These are phyloP conservation scores for Phylloporus rhodoxanthus DNA, from an alignment of 768 basidiomycete genomes.

Conservation along the genomic window DNA sequence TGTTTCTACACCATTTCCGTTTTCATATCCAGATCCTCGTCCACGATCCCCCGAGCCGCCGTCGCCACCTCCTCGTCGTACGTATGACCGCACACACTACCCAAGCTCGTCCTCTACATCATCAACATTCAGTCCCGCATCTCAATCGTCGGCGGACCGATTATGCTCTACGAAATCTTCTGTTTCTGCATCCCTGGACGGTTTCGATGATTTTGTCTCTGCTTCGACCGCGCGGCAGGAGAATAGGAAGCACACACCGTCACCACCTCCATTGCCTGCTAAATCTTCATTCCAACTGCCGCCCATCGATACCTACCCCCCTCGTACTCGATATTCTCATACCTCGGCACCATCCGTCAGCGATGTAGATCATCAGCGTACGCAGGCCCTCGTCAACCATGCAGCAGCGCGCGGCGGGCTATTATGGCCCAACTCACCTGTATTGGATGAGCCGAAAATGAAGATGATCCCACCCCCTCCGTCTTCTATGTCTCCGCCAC, in stretches of 20 bases:
- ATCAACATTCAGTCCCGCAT: conserved; percentile 19
- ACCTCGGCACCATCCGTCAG: conserved; percentile 23
- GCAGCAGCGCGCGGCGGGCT: conserved; percentile 45
- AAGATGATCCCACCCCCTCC: conserved; percentile 24
- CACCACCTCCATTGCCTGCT: conserved; percentile 41
- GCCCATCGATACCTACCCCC: conserved; percentile 9
- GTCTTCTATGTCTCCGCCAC: conserved; percentile 3
- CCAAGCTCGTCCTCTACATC: conserved; percentile 24
- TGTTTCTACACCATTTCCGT: conserved; percentile 3
- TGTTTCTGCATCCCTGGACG: conserved; percentile 33
- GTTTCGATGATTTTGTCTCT: conserved; percentile 46
- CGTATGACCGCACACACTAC: conserved; percentile 20
- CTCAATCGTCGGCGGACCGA: conserved; percentile 19
- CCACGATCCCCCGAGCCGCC: conserved; percentile 22
- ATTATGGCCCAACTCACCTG: conserved; percentile 34
- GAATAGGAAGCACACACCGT: conserved; percentile 35
- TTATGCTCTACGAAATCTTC: conserved; percentile 19
- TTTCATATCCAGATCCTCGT: conserved; percentile 5
- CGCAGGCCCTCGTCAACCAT: conserved; percentile 49
- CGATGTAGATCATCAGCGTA: conserved; percentile 48
- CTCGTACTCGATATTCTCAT: conserved; percentile 18
- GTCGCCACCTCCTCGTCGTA: conserved; percentile 27
- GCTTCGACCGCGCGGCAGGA: conserved; percentile 6
- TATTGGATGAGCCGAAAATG: conserved; percentile 18
- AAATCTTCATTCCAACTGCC: conserved; percentile 22